These are phyloP conservation scores for Termitomyces titanicus DNA, from an alignment of 768 basidiomycete species.

Conservation along the genomic window DNA sequence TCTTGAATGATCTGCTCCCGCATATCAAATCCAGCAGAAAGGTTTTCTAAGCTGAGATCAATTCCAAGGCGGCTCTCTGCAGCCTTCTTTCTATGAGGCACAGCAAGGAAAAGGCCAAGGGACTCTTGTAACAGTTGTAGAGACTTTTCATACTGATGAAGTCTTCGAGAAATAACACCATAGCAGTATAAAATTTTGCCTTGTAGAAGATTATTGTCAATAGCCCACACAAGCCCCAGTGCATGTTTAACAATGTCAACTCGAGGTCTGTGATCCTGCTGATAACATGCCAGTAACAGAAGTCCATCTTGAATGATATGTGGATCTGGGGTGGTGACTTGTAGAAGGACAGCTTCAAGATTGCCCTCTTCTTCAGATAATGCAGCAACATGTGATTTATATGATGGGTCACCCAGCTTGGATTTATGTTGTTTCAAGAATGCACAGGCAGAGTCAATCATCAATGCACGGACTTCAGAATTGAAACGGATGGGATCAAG, in stretches of 20 bases:
- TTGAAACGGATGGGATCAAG: conserved; percentile 7
- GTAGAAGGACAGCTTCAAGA: not conserved
- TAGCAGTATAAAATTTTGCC: not conserved
- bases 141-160: not conserved
- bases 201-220: not conserved
- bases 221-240: not conserved
- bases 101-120: not conserved
- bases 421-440: conserved; percentile 13
- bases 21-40: not conserved
- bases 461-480: not conserved
- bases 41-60: not conserved
- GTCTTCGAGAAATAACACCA: not conserved
- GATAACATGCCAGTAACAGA: not conserved
- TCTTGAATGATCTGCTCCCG: not conserved
- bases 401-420: conserved; percentile 8
- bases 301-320: conserved; percentile 8
- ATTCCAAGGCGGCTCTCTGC: not conserved
- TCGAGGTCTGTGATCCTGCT: not conserved
- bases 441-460: conserved; percentile 10
- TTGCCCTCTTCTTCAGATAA: not conserved
- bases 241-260: not conserved
- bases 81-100: not conserved
- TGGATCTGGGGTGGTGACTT: not conserved
- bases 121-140: not conserved
- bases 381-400: conserved; percentile 2